Base-by-base conservation (phyloP, 2,329 filamentous ascomycete genomes). In the Calonectria crousiana region DNA sequence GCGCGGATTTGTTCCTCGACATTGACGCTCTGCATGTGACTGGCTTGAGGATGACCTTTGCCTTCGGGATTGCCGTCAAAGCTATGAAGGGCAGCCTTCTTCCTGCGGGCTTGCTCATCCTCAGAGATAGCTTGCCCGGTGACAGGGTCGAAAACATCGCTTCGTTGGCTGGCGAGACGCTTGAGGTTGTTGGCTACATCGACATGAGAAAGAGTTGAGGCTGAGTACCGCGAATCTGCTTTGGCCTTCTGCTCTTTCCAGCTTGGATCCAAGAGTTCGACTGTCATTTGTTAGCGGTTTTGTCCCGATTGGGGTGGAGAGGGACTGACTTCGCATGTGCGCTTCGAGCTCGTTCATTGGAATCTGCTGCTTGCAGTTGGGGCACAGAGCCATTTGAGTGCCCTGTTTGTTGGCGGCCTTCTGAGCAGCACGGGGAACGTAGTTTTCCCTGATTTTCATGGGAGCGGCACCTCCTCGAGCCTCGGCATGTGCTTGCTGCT, bases 231-330 rank as follows among this genome's bases (percentile, higher is more conserved):
- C 16, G 94, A 92, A 58, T 98, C 95, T 20, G 95, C 92, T 84
- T 98, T 98, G 72, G 95, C 94, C 79, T 95, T 95, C 84, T 98
- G 96, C 83, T 98, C 96, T 84, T 98, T 98, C 96, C 96, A 98
- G 73, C 94, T 92, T 0, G 96, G 96, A 83, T 98, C 96, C 73
- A 98, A 90, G 60, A 98, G 90, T 85, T 98, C 96, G 83, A 98
- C 94, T 94, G 20, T 67, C 26, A 23, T 34, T 36, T n/a, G 78
- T 88, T 84, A 90, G 85, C 76, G 13, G 16, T 18, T 72, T 2
- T 32, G 10, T 30, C 23, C 26, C 32, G 13, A 30, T 30, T 14
- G 16, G 8, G 34, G 23, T 18, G 26, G 30, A 26, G 20, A 49
- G 20, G 3, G 44, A n/a, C 62, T 67, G 51, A 93, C 92, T 98